Base-by-base conservation (phyloP, 176 grass and related monocot genomes). In the Rhynchospora tenuis region DNA sequence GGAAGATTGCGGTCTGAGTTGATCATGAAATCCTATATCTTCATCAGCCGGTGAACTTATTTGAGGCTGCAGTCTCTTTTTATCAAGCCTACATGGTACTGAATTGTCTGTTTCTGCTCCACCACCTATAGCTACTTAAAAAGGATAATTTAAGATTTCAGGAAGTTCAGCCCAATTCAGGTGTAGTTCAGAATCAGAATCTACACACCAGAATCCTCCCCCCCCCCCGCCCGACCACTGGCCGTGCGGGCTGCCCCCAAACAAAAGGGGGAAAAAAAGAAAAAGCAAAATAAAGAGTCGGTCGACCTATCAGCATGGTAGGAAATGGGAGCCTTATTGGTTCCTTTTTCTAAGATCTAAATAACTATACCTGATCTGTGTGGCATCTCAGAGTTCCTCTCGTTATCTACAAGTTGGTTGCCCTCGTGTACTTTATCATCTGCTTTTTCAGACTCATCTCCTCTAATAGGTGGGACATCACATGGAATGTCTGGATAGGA, bases 401-500 rank as follows among this genome's bases (percentile, higher is more conserved):
- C 17, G 17, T 55, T 31, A 47, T 76, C 48, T 76, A 29, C 15
- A 55, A 76, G 28, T 55, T 54, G 72, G 54, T 55, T 51, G 48
- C 50, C 54, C 72, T 55, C 29, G 29, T 82, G 23, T 3, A 17
- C 66, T 58, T 83, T 54, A 77, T 89, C 70, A 56, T 80, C 70
- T 57, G 7, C 56, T 77, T 80, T 55, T 43, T 24, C 80, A 59
- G 24, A 68, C 69, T 84, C 71, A 51, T 80, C 19, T 52, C 88
- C 89, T 64, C 86, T 55, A 73, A 10, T 57, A 83, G 62, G 55
- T 83, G 43, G 77, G 78, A 84, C 83, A 61, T 86, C 23, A 9
- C 75, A 70, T 63, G 52, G 11, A 59, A 73, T 80, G 9, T 80
- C 86, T 80, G 84, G 64, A 95, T 79, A 75, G 28, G 33, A 33